Evolutionary conservation across 768 basidiomycete genomes (phyloP), one percentile per base, ranked within the genome.

Genomic region (Mycena belliarum): DNA sequence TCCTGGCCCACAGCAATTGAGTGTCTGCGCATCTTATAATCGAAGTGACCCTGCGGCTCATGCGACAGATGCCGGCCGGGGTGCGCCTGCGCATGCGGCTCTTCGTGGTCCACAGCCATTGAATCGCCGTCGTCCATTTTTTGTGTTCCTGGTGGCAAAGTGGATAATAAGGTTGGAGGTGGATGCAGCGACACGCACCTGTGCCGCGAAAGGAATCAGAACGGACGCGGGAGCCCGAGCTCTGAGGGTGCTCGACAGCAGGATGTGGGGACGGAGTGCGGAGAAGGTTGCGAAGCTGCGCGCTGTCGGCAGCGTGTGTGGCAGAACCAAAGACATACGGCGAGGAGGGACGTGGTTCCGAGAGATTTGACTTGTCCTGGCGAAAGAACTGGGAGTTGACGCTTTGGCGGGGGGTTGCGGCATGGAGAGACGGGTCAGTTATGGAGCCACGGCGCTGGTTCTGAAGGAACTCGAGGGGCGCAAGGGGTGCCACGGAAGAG

Each of bases 391-490:
- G 61, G 14, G 58, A 45, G 60, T 55, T 61, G 24, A 53, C 18
- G 55, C 16, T 58, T 26, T 56, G 62, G 40, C 64, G 64, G 14
- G 60, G 61, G 60, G 66, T 72, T 25, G 83, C 85, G 73, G n/a
- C n/a, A n/a, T 90, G 88, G 48, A 91, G 79, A 40, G 87, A 86
- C 4, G 90, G 90, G 76, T 93, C 91, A 9, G 90, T 90, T 68
- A 91, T 87, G 2, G 91, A 92, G 57, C 89, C 89, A 56, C 89
- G 76, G n/a, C 90, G 83, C 68, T 91, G 91, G 52, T 82, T 89
- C 70, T 91, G 89, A 24, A 91, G 80, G 69, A 82, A 86, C 69
- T 91, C 87, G 66, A 92, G 84, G 10, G 90, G 89, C 3, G 87
- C 85, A 28, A 93, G 81, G 52, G 88, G 81, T 4, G 83, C 76